Base-by-base conservation (phyloP, 1,284 basidiomycete genomes). In the Leccinum variabile region DNA sequence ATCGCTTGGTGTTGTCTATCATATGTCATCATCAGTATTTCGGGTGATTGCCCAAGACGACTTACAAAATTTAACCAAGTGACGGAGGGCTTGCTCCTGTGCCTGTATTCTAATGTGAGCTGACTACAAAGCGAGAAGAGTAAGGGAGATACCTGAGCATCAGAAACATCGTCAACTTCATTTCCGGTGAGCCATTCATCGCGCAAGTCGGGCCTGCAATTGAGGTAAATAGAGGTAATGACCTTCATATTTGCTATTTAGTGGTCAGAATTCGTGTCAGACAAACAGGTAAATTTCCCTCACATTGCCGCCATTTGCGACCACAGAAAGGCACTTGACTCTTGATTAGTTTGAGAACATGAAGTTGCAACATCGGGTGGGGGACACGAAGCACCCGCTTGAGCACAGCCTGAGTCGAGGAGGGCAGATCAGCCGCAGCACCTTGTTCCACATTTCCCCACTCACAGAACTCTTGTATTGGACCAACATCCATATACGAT, bases 271-370 rank as follows among this genome's bases (percentile, higher is more conserved):
- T 49, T 4, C 16, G 22, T 32, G 33, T 25, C 35, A 59, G 3
- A 25, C 57, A 33, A 5, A 57, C 18, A 10, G 28, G 22, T 13
- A 50, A 56, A 28, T 41, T 41, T 30, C 30, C 73, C 86, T 72
- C 76, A 95, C 95, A 92, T 80, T 98, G 95, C 57, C 97, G 83
- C 97, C 97, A 99, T 79, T 98, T 98, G 54, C 97, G 85, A 13
- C 97, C 97, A 73, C 95, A 98, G 75, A 95, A 98, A 1, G 97
- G 97, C 28, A 99, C 95, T 84, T 99, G 97, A 68, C 94, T 96
- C 82, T 99, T 99, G 81, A 99, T 95, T 63, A 99, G 82, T 79
- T 99, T 99, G 68, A 99, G 82, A n/a, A 97, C 89, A 77, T 98
- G 95, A 30, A 98, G 82, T 75, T 99, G 97, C 66, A 99, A 79